Evolutionary conservation across 2,329 filamentous ascomycete species (phyloP), one percentile per base, ranked within the genome.

Genomic region (Septoria petroselini): DNA sequence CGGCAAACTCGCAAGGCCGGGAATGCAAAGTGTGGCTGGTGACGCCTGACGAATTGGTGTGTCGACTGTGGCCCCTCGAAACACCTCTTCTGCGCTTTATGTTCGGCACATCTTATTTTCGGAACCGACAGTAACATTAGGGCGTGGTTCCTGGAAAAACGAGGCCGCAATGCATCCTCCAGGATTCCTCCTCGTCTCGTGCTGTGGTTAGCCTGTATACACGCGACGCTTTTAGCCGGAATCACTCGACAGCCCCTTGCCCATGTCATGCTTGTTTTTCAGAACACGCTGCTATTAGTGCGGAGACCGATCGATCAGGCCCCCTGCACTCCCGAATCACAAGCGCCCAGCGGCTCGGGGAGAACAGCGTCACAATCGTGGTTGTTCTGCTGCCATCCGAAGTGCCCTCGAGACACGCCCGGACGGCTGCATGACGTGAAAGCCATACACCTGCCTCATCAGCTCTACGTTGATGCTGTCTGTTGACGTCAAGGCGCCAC

Each of bases 331-430:
- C 9, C 35, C 35, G 35, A 38, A 4, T 15, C n/a, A n/a, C n/a
- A n/a, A n/a, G n/a, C n/a, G 19, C 8, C 35, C 35, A 38, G 35
- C 35, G 15, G 35, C 35, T 38, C 35, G 34, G 34, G 25, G 39
- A 31, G 23, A 41, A 41, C 18, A 41, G 27, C 31, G 21, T 45
- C 42, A 45, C 18, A 27, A 14, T 27, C 19, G 6, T 19, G 9
- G 9, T 37, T 44, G 17, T 15, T 35, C 30, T 33, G 41, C 30
- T 9, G 15, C 12, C 30, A 34, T 18, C 42, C 42, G 42, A 45
- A 45, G 42, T 45, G 42, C 42, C 42, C 42, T 45, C 33, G 42
- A 45, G 42, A 45, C 42, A 37, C 17, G 31, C 41, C 29, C 19
- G 30, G n/a, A n/a, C 9, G 23, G 9, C 11, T 33, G 30, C 30